Percentiles rank a stretch among this genome's conserved stretches.
phyloP scores from a whole-genome alignment of 2,329 filamentous ascomycete genomes.

The Moelleriella libera region DNA sequence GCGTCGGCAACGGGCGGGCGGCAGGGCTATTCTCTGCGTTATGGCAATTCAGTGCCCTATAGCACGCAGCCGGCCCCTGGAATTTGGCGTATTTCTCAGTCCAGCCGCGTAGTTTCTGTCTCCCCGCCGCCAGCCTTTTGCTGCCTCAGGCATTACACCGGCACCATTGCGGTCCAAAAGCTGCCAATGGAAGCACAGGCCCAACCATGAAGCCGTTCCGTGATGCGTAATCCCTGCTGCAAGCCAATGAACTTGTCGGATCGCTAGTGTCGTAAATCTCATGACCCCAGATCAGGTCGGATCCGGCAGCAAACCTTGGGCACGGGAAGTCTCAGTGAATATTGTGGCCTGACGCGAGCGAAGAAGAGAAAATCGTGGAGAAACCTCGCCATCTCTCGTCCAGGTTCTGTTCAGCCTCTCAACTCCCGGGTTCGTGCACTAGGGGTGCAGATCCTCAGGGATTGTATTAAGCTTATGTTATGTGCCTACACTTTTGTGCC shows the following conservation, averaged over 20 bases:
- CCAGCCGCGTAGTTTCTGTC: conserved; percentile 12
- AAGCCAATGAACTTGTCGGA: background rate
- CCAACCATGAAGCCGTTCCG: background rate
- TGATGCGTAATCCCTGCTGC: background rate
- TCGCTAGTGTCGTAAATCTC: background rate
- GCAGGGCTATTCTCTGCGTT: background rate
- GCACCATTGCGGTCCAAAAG: conserved; percentile 4
- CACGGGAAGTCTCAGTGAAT: too few species aligned
- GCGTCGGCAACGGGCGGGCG: background rate
- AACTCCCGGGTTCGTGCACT: too few species aligned
- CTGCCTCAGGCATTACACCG: conserved; percentile 16
- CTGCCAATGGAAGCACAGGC: conserved; percentile 3
- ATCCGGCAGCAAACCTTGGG: background rate
- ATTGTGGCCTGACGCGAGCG: too few species aligned
- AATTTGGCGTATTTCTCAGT: conserved; percentile 11
- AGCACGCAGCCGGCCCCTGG: background rate
- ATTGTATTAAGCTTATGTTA: too few species aligned
- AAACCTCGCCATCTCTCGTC: too few species aligned
- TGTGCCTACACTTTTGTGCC: too few species aligned
- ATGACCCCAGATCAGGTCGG: background rate
- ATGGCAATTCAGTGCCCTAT: background rate
- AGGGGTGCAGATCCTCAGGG: too few species aligned
- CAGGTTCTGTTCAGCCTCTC: too few species aligned
- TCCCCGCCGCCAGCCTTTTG: conserved; percentile 2
- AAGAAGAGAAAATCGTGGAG: too few species aligned